Base-by-base conservation (phyloP, 306 rosid genomes). In the Citrullus amarus region DNA sequence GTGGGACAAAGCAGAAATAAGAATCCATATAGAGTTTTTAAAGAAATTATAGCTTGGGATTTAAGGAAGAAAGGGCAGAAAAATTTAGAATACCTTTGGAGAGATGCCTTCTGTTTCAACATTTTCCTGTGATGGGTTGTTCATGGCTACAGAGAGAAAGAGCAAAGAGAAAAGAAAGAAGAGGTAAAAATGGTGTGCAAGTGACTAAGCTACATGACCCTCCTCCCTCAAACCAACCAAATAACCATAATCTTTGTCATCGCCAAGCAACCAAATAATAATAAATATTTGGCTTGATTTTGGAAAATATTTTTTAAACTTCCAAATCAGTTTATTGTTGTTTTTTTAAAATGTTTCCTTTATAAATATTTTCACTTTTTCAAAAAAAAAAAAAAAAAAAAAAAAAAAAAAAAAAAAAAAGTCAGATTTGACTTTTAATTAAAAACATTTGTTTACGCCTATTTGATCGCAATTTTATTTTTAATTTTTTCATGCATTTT, bases 81-180 rank as follows among this genome's bases (percentile, higher is more conserved):
- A 60, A 79, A 67, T 74, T 57, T 46, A 53, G 73, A 78, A 68
- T 79, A 87, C 97, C 96, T 83, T 85, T 12, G 83, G 88, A 87
- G 92, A 87, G 34, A 82, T 83, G 56, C 90, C 92, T 71, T 50
- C 58, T 83, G 86, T 79, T 92, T 91, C 54, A 87, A 82, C 83
- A 63, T 74, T 72, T 53, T 90, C 92, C 70, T 85, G 81, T 77
- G 97, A 84, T 13, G 92, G 92, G 77, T n/a, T 66, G 73, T 86
- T 90, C 97, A 90, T 92, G 76, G 86, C 51, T 72, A 65, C 66
- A 59, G 53, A 70, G 81, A 70, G 36, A 43, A 73, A 78, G 59
- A 10, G 15, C 76, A 48, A 81, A 76, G 80, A 68, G 83, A 32
- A 4, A 16, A 2, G 9, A 4, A 30, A 62, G 43, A 10, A 20